Evolutionary conservation across 331 rosid genomes (phyloP).

Genomic region (Arachis monticola): DNA sequence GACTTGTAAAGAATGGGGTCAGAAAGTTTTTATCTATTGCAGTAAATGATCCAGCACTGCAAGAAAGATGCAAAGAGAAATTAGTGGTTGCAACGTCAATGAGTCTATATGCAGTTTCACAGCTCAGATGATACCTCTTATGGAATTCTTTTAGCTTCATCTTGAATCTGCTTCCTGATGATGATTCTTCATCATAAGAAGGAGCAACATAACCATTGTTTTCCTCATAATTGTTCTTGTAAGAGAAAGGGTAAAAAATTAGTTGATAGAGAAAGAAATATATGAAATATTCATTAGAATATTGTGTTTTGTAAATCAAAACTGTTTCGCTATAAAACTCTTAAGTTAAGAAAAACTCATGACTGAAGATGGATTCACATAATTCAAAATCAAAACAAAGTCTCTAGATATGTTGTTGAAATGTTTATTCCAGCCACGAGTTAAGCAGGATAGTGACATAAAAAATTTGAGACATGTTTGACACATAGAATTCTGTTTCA

Average conservation of each 20-base stretch:
- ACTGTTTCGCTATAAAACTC: constrained; percentile 2
- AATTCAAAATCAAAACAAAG: constrained; percentile 20
- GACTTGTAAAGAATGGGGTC: constrained; percentile 94
- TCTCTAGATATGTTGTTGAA: constrained; percentile 19
- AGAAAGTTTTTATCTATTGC: constrained; percentile 88
- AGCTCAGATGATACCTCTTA: constrained; percentile 59
- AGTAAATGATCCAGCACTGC: constrained; percentile 80
- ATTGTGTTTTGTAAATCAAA: constrained; percentile 19
- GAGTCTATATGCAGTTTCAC: constrained; percentile 16
- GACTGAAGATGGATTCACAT: constrained; percentile 19
- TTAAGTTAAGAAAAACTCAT: constrained; percentile 24
- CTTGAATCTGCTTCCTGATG: constrained; percentile 82
- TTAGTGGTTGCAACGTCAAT: constrained; percentile 23
- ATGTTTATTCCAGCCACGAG: constrained; percentile 20
- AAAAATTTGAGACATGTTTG: constrained; percentile 24
- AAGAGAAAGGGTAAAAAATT: constrained; percentile 28
- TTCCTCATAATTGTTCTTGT: constrained; percentile 62
- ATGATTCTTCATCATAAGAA: constrained; percentile 61
- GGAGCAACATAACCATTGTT: constrained; percentile 70
- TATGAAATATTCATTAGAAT: constrained; percentile 23
- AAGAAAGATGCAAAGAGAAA: constrained; percentile 36
- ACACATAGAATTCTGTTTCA: constrained; percentile 21
- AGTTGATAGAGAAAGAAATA: constrained; percentile 26
- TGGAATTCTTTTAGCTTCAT: constrained; percentile 90
- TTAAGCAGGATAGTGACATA: not conserved